Evolutionary conservation across 2,329 filamentous ascomycete genomes (phyloP), one percentile per base, ranked within the genome.

Genomic region (Calycina herbarum): DNA sequence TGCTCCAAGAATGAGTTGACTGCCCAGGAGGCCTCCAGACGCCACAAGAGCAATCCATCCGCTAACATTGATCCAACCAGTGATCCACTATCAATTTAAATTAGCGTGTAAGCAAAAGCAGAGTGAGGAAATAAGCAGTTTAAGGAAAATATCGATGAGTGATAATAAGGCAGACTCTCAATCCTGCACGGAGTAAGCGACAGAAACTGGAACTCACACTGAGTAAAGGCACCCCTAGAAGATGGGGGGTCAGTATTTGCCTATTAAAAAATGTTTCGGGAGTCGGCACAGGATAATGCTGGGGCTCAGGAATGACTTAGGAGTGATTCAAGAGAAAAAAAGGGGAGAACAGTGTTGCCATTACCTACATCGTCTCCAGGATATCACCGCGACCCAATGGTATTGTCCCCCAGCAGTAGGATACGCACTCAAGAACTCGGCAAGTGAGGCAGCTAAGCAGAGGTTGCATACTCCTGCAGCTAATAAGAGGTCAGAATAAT

Each of bases 381-480:
- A 82, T 7, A 86, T 77, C 0, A 85, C 81, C 2, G 82, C 83
- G n/a, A 85, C 83, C 84, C 85, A 85, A 1, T 80, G 82, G 71
- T 86, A 86, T 70, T 86, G 83, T 4, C 85, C 82, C 33, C 84
- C 82, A 7, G 83, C 83, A 29, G 85, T 79, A 0, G 84, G 84
- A 69, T 83, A 86, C 62, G 81, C 82, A 35, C 81, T 82, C 62
- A 84, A 84, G 75, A 83, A 86, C 70, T 87, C 84, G 15, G 85
- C 83, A 77, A 87, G 83, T 3, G 82, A 82, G 63, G 85, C 82
- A 4, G 83, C 84, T 7, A 87, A 82, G 5, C 79, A 78, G n/a
- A 86, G 73, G 5, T 83, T 81, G 40, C 82, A 77, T 4, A 83
- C 57, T 65, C 82, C 82, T 83, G 86, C 67, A 84, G 83, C 1